phyloP scores from a whole-genome alignment of 2,329 filamentous ascomycete species.

The Colletotrichum viniferum region DNA sequence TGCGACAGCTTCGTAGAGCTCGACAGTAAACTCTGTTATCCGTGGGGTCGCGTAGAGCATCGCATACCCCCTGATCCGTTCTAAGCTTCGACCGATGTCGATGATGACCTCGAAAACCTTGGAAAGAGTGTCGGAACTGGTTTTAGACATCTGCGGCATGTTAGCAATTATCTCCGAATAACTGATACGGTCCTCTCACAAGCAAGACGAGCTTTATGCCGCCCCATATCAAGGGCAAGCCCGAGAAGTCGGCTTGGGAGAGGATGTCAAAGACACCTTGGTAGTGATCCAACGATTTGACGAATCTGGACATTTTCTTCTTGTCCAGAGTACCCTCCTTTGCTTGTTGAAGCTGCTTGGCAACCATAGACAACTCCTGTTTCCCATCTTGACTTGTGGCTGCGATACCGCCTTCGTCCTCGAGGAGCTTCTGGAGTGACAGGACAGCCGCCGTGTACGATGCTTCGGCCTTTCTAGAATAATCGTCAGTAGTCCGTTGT shows the following conservation, averaged over 20 bases:
- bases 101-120: conserved; percentile 29
- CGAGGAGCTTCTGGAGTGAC: conserved; percentile 25
- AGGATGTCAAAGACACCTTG: conserved; percentile 30
- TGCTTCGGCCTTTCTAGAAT: conserved; percentile 17
- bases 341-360: conserved; percentile 8
- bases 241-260: conserved; percentile 27
- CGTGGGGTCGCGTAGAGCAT: conserved; percentile 26
- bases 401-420: conserved; percentile 21
- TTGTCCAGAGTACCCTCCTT: conserved; percentile 16
- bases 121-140: conserved; percentile 24
- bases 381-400: conserved; percentile 7
- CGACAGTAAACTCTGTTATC: conserved; percentile 30
- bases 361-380: conserved; percentile 22
- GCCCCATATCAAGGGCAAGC: conserved; percentile 30
- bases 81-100: conserved; percentile 28
- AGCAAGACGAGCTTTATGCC: conserved; percentile 23
- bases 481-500: background rate
- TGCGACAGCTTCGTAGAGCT: conserved; percentile 28
- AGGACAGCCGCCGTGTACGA: conserved; percentile 23
- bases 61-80: conserved; percentile 26
- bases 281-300: conserved; percentile 27
- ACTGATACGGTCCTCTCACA: background rate
- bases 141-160: conserved; percentile 26
- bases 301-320: conserved; percentile 22
- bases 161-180: background rate